Evolutionary conservation across 495 filamentous ascomycete species (phyloP).

Genomic region (Daldinia childiae): DNA sequence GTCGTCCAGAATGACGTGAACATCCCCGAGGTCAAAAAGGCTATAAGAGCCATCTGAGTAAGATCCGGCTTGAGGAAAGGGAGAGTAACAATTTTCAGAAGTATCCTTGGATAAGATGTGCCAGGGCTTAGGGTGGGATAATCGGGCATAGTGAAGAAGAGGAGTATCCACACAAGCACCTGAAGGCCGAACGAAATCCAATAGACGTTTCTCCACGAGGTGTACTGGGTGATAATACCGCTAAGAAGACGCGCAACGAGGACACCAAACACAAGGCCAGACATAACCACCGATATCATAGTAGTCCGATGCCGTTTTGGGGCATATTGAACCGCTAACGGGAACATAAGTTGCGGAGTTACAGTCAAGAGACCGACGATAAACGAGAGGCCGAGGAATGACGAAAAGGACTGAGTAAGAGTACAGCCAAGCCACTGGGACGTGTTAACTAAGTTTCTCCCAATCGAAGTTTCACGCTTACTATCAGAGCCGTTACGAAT

Average conservation of each 20-base stretch:
- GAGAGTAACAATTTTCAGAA: conserved; percentile 69
- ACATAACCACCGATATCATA: conserved; percentile 76
- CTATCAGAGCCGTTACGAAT: conserved; percentile 71
- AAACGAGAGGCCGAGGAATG: conserved; percentile 75
- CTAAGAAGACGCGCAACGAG: conserved; percentile 80
- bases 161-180: conserved; percentile 68
- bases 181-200: conserved; percentile 82
- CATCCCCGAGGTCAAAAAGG: conserved; percentile 53
- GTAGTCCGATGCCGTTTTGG: conserved; percentile 73
- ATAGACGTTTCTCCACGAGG: conserved; percentile 79
- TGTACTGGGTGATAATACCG: conserved; percentile 76
- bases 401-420: conserved; percentile 69
- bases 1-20: conserved; percentile 78
- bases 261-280: conserved; percentile 79
- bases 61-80: conserved; percentile 71
- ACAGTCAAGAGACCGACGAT: conserved; percentile 79
- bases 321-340: conserved; percentile 82
- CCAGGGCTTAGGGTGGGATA: conserved; percentile 79
- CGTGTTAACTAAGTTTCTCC: conserved; percentile 9
- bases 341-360: conserved; percentile 86
- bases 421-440: conserved; percentile 72
- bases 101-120: conserved; percentile 71
- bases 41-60: conserved; percentile 62
- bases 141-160: conserved; percentile 82
- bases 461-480: conserved; percentile 41